phyloP scores from a whole-genome alignment of 768 basidiomycete genomes.

The Rhodotorula taiwanensis region DNA sequence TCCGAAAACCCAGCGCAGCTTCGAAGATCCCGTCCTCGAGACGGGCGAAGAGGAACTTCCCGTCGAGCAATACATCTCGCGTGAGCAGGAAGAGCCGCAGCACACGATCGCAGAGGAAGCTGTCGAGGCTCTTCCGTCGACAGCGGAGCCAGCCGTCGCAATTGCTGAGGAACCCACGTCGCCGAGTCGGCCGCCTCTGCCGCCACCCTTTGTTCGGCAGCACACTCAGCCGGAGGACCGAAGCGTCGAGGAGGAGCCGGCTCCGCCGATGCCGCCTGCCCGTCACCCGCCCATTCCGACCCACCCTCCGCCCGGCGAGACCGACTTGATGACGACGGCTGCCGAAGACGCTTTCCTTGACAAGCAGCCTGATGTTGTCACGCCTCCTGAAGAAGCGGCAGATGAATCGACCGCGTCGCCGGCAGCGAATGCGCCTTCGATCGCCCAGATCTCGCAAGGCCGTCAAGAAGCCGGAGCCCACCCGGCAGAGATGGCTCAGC shows the following conservation, averaged over 20 bases:
- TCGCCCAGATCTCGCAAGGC: neutral
- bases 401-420: conserved; percentile 22
- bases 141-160: neutral
- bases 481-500: neutral
- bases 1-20: neutral
- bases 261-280: neutral
- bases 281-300: conserved; percentile 16
- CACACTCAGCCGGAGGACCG: no score
- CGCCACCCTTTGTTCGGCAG: conserved; percentile 17
- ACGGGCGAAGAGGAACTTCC: conserved; percentile 1
- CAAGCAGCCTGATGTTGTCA: conserved; percentile 17
- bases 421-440: conserved; percentile 1
- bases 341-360: conserved; percentile 15
- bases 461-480: neutral
- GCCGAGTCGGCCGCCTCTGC: conserved; percentile 12
- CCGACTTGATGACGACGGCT: conserved; percentile 13
- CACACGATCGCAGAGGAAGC: neutral
- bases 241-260: conserved; percentile 6
- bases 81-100: neutral
- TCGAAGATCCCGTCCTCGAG: conserved; percentile 8
- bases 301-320: conserved; percentile 1
- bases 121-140: neutral
- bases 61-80: neutral
- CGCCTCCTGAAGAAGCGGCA: conserved; percentile 23
- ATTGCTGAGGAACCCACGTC: neutral